Base-by-base conservation (phyloP, 495 filamentous ascomycete species). In the Letharia columbiana region DNA sequence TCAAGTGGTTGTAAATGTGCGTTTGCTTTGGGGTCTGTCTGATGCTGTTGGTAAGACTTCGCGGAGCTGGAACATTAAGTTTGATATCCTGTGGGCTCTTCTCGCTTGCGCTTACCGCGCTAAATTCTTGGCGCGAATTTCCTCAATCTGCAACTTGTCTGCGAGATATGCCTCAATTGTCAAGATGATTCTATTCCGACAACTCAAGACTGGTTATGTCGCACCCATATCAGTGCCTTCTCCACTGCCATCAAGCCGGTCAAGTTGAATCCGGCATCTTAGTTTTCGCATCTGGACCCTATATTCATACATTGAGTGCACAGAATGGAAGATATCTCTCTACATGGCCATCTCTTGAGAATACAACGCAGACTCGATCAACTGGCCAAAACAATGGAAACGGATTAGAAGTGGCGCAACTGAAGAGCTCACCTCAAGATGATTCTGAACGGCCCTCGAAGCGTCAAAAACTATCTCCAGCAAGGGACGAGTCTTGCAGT, bases 281-380 rank as follows among this genome's bases (percentile, higher is more conserved):
- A 37, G 71, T 88, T 62, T 85, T 81, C 18, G 82, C 86, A 35
- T 78, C 79, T 50, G 84, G 86, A 12, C 72, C 80, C n/a, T 75
- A 77, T 63, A 76, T 88, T 50, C 82, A 81, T 68, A 78, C 77
- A 20, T 83, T 82, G 60, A 74, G 78, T 66, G 74, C 77, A 3
- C 65, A 73, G 45, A 73, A 74, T 61, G 81, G 78, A 13, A 70
- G 74, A 31, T 76, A 78, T 39, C 73, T 84, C 18, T 77, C 78
- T 58, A 74, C 73, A 57, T 89, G 85, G 74, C 84, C 79, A 59
- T 76, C 77, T 60, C 71, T 75, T 70, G 72, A 77, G 60, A 73
- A 73, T 11, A 44, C 70, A 44, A 17, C 41, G 20, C 17, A 41
- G 4, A 35, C 20, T 13, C 42, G 45, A 15, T 68, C 66, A 59